Conservation (phyloP, 345 rosid species). For the Eucalyptus globulus region DNA sequence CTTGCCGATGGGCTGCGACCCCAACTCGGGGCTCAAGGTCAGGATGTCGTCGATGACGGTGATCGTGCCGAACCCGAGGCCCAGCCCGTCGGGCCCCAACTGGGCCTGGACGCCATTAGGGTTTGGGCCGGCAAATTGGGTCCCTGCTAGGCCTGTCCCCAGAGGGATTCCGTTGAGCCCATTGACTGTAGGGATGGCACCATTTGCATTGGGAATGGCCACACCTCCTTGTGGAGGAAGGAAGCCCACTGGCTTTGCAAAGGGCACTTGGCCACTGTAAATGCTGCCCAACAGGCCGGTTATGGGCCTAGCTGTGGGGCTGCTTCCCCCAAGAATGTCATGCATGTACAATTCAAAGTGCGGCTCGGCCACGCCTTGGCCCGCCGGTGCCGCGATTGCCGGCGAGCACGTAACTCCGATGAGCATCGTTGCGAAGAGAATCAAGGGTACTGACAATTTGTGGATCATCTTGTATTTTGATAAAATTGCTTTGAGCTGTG, state of each 20-base stretch:
- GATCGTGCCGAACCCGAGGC: conserved; percentile 83
- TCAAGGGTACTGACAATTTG: not conserved
- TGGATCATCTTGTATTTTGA: not conserved
- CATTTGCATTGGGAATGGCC: conserved; percentile 83
- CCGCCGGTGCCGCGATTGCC: not conserved
- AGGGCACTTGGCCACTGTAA: conserved; percentile 92
- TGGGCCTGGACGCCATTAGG: conserved; percentile 38
- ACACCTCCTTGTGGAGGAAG: conserved; percentile 52
- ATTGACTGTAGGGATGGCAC: conserved; percentile 75
- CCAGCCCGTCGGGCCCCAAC: conserved; percentile 75
- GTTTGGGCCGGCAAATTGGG: conserved; percentile 42
- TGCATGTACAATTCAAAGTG: conserved; percentile 80
- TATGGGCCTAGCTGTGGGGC: conserved; percentile 80
- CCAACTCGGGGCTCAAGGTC: conserved; percentile 69
- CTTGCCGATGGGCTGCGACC: conserved; percentile 66
- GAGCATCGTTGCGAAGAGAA: not conserved
- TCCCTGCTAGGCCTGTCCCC: conserved; percentile 87
- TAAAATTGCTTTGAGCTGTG: not conserved
- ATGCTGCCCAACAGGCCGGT: conserved; percentile 92
- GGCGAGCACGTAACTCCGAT: not conserved
- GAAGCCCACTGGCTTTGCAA: conserved; percentile 77
- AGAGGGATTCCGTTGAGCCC: conserved; percentile 78
- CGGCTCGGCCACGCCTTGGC: conserved; percentile 8
- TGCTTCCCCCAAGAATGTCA: conserved; percentile 86
- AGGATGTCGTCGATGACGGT: conserved; percentile 80